These are phyloP conservation scores for Arabidopsis arenosa DNA, from an alignment of 345 rosid genomes.

Conservation along the genomic window DNA sequence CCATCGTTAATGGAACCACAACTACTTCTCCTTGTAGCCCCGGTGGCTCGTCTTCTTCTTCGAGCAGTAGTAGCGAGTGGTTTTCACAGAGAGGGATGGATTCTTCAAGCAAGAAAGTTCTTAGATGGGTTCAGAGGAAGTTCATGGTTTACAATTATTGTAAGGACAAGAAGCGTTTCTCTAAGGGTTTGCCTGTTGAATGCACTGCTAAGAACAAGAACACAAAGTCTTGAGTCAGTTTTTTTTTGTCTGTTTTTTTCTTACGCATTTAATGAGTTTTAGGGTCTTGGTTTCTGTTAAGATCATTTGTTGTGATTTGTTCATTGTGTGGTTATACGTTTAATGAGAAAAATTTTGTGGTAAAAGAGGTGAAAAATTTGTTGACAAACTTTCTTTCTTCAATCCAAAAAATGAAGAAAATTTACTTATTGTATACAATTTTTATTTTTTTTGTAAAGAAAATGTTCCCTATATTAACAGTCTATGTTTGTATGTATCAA, in stretches of 20 bases:
- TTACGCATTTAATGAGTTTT: slow-evolving; percentile 2
- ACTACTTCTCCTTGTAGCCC: slow-evolving; percentile 35
- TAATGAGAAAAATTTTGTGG: not conserved
- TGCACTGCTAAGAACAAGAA: slow-evolving; percentile 37
- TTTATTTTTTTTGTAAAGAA: too few relatives aligned
- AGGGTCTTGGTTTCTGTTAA: slow-evolving; percentile 3
- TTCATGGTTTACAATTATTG: slow-evolving; percentile 78
- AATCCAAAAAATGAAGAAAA: too few relatives aligned
- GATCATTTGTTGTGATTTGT: not conserved
- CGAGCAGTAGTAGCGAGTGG: slow-evolving; percentile 42
- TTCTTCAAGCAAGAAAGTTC: slow-evolving; percentile 40
- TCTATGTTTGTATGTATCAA: too few relatives aligned
- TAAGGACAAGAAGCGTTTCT: slow-evolving; percentile 57
- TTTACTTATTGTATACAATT: too few relatives aligned
- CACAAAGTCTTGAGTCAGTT: slow-evolving; percentile 3
- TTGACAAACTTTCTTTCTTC: too few relatives aligned
- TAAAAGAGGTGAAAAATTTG: too few relatives aligned
- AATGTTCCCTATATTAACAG: too few relatives aligned
- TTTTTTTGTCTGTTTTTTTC: slow-evolving; percentile 8
- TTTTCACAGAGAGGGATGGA: slow-evolving; percentile 48
- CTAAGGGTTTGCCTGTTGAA: slow-evolving; percentile 58
- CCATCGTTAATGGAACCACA: slow-evolving; percentile 38
- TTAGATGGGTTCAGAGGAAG: slow-evolving; percentile 62
- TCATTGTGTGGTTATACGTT: not conserved
- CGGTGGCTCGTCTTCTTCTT: slow-evolving; percentile 24